A percentile compares a stretch with the other conserved stretches of the same genome.
Conservation (phyloP, 352 stramenopile genomes). For the Pythium myriotylum region DNA sequence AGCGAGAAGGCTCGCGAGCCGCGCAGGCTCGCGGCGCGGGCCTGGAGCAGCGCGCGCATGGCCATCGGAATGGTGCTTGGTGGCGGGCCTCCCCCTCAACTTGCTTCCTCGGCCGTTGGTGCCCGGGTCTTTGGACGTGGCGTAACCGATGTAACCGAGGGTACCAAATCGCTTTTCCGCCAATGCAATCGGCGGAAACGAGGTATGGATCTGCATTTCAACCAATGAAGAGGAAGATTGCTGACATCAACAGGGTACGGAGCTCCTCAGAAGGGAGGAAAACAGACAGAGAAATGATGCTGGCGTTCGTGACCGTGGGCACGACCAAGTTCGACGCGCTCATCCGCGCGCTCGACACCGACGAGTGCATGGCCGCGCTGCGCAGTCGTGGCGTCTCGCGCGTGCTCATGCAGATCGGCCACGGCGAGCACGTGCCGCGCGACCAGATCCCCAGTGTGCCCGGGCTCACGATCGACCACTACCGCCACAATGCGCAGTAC, state of each 20-base stretch:
- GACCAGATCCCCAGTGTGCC: conserved; percentile 19
- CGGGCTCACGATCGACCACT: conserved; percentile 57
- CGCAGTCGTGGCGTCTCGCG: conserved; percentile 53
- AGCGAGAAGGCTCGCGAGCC: background rate
- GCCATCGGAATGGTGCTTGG: conserved; percentile 8
- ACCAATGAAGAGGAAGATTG: background rate
- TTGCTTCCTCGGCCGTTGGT: too few relatives aligned
- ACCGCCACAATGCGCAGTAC: conserved; percentile 92
- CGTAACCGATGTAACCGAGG: conserved; percentile 5
- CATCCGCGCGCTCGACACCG: conserved; percentile 67
- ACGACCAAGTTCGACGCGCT: conserved; percentile 94
- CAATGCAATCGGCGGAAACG: background rate
- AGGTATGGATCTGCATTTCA: background rate
- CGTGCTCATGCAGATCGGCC: conserved; percentile 85
- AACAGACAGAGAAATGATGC: too few relatives aligned
- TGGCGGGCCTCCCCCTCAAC: too few relatives aligned
- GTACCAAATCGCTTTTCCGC: background rate
- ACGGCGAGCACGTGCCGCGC: conserved; percentile 57
- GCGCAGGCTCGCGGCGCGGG: background rate
- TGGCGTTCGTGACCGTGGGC: conserved; percentile 93
- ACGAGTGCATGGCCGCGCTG: conserved; percentile 57
- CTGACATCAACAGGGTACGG: background rate
- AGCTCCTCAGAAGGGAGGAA: too few relatives aligned
- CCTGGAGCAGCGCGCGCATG: conserved; percentile 9
- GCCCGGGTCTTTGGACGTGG: background rate